Conservation (phyloP, 495 filamentous ascomycete genomes). For the Achaetomiella virescens region DNA sequence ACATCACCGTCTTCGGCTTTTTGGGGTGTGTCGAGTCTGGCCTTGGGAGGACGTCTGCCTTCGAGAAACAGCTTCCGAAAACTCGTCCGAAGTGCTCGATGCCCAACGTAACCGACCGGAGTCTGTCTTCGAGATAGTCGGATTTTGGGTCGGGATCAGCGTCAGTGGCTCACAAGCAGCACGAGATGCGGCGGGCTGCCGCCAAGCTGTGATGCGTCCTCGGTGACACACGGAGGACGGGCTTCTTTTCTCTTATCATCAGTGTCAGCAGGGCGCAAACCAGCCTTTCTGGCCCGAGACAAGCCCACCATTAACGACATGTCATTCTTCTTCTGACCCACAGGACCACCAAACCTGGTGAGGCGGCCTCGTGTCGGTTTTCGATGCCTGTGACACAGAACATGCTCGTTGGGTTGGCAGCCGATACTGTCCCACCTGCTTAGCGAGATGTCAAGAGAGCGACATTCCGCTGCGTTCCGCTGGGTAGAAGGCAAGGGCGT, state of each 20-base stretch:
- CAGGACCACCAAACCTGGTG: not conserved
- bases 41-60: not conserved
- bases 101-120: not conserved
- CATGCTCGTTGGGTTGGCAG: not conserved
- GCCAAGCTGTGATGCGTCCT: too few species aligned
- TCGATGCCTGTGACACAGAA: not conserved
- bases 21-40: not conserved
- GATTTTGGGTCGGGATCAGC: not conserved
- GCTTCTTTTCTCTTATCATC: too few species aligned
- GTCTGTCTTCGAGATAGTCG: not conserved
- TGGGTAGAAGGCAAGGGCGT: too few species aligned
- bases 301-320: too few species aligned
- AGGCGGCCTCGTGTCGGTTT: slow-evolving; percentile 4
- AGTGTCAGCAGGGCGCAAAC: too few species aligned
- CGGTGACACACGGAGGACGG: too few species aligned
- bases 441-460: too few species aligned
- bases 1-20: not conserved
- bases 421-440: not conserved
- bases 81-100: not conserved
- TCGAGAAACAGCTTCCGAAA: not conserved
- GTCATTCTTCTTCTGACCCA: not conserved
- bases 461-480: too few species aligned
- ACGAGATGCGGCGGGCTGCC: not conserved
- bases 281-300: too few species aligned
- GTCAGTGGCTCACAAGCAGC: not conserved